These are phyloP conservation scores for Candida pseudoglaebosa DNA, from an alignment of 805 yeast species.

Conservation along the genomic window DNA sequence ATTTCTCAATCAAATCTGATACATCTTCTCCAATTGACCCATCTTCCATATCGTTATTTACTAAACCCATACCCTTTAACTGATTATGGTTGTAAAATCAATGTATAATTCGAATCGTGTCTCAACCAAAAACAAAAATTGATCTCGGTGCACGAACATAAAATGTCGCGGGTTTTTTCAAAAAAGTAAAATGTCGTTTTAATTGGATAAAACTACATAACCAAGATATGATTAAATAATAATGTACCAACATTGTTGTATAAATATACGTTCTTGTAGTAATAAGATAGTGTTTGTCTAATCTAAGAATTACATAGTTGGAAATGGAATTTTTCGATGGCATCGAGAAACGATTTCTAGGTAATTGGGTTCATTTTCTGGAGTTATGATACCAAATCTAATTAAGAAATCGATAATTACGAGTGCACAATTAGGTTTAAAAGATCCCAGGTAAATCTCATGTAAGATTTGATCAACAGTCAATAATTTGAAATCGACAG, in stretches of 20 bases:
- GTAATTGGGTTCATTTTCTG: constrained; percentile 64
- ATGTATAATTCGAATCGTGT: too few species aligned
- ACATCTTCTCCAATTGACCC: background rate
- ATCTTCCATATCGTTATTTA: background rate
- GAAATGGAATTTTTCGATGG: constrained; percentile 73
- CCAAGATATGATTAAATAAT: too few species aligned
- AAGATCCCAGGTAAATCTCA: constrained; percentile 53
- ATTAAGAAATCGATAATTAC: constrained; percentile 79
- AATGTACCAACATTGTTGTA: too few species aligned
- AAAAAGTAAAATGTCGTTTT: too few species aligned
- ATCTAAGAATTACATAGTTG: constrained; percentile 25
- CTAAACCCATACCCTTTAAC: too few species aligned
- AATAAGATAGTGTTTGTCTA: background rate
- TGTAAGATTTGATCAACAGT: constrained; percentile 50
- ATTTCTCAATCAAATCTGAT: background rate
- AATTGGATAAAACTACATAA: too few species aligned
- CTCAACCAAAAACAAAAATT: too few species aligned
- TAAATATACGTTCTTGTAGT: too few species aligned
- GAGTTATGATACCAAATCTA: constrained; percentile 72
- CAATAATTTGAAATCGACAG: constrained; percentile 67
- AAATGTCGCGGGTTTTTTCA: too few species aligned
- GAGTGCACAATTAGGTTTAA: constrained; percentile 86
- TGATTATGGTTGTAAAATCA: background rate
- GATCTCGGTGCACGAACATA: too few species aligned
- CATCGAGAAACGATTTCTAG: constrained; percentile 53